phyloP scores from a whole-genome alignment of 2,329 filamentous ascomycete species.

The Pseudogymnoascus sp. region DNA sequence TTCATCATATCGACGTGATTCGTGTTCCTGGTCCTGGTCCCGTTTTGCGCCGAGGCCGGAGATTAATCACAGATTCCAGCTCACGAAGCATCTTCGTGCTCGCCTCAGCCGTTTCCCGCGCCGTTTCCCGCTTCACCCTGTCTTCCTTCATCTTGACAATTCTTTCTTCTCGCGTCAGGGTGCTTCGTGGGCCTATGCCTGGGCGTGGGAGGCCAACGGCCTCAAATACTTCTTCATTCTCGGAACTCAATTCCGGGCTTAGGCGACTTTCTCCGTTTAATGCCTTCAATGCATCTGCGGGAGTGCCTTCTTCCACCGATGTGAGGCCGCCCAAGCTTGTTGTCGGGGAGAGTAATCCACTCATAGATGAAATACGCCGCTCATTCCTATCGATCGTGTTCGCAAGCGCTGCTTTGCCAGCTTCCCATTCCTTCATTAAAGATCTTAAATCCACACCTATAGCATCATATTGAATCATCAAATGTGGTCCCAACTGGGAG shows the following conservation, averaged over 20 bases:
- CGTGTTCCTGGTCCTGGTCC: conserved; percentile 17
- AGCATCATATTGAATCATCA: conserved; percentile 88
- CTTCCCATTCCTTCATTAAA: conserved; percentile 77
- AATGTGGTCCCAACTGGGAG: conserved; percentile 65
- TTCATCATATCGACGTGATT: conserved; percentile 28
- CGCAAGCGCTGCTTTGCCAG: conserved; percentile 74
- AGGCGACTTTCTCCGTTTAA: conserved; percentile 62
- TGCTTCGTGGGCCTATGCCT: conserved; percentile 59
- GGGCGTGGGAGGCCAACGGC: conserved; percentile 72
- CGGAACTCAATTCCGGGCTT: conserved; percentile 46
- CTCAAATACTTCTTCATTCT: conserved; percentile 79
- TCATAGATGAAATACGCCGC: conserved; percentile 57
- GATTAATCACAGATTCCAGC: conserved; percentile 77
- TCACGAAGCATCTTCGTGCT: conserved; percentile 87
- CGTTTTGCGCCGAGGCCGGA: conserved; percentile 34
- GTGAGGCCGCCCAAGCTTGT: conserved; percentile 61
- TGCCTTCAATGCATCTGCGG: conserved; percentile 64
- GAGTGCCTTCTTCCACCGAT: conserved; percentile 49
- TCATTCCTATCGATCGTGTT: conserved; percentile 76
- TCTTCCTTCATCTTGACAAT: conserved; percentile 85
- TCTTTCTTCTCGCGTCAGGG: conserved; percentile 76
- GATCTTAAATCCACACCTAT: conserved; percentile 81
- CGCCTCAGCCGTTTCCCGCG: conserved; percentile 68
- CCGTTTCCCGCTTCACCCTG: conserved; percentile 60
- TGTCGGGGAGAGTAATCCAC: conserved; percentile 45